phyloP scores from a whole-genome alignment of 2,329 filamentous ascomycete genomes.

The Arthroderma uncinatum region DNA sequence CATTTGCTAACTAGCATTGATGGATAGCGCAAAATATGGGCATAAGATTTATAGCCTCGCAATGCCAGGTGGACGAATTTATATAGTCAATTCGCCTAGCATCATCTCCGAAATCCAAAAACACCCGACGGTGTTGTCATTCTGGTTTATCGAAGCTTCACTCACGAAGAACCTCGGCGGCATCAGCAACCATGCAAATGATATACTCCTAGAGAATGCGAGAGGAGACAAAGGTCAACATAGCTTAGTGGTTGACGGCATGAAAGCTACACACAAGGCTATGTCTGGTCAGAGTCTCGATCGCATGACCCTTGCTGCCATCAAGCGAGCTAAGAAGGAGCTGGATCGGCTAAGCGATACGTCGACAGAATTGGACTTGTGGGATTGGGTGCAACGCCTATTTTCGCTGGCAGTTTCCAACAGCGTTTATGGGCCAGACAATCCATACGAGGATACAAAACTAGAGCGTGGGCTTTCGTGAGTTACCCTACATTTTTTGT shows the following conservation, averaged over 20 bases:
- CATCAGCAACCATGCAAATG: conserved; percentile 14
- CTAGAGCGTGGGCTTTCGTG: conserved; percentile 18
- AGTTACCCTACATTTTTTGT: neutral
- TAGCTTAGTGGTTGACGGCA: no score
- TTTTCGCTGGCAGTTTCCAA: conserved; percentile 22
- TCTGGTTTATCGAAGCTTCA: conserved; percentile 30
- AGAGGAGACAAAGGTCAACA: no score
- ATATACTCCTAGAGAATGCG: no score
- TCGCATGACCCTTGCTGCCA: no score
- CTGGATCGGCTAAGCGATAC: no score
- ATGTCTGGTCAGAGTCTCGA: no score
- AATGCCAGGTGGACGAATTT: conserved; percentile 34
- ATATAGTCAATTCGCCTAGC: conserved; percentile 30
- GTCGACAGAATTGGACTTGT: no score
- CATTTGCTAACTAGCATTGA: no score
- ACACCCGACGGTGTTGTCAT: conserved; percentile 28
- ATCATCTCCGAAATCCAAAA: conserved; percentile 33
- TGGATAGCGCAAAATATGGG: neutral
- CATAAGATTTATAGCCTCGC: conserved; percentile 34
- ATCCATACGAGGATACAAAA: conserved; percentile 21
- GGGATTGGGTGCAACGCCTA: no score
- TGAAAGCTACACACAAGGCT: no score
- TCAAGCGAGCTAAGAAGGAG: no score
- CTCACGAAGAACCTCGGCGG: conserved; percentile 24
- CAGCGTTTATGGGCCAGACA: conserved; percentile 34